Evolutionary conservation across 352 stramenopile species (phyloP).

Genomic region (Aphanomyces euteiches): DNA sequence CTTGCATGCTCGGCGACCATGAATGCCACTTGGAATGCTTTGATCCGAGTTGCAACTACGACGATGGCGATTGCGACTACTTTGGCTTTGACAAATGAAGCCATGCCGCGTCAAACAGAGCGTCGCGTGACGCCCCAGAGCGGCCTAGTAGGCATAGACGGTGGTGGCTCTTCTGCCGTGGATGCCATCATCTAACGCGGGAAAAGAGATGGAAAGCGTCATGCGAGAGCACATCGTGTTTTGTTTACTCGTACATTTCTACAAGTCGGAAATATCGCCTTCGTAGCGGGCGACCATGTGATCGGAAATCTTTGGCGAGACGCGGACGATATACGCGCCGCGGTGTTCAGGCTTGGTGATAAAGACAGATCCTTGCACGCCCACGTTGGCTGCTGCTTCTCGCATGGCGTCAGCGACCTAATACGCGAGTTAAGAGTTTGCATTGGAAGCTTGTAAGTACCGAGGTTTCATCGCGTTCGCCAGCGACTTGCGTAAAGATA

Average conservation of each 20-base stretch:
- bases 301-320: conserved; percentile 90
- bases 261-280: conserved; percentile 77
- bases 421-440: conserved; percentile 21
- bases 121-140: too few relatives aligned
- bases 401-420: conserved; percentile 96
- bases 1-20: conserved; percentile 1
- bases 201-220: too few relatives aligned
- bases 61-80: neutral
- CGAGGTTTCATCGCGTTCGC: conserved; percentile 80
- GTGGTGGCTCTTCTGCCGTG: too few relatives aligned
- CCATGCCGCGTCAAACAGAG: too few relatives aligned
- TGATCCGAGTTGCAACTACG: neutral
- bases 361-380: conserved; percentile 93
- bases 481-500: conserved; percentile 97
- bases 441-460: neutral
- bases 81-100: neutral
- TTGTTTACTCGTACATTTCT: conserved; percentile 19
- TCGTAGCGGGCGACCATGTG: conserved; percentile 76
- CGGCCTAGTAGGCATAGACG: too few relatives aligned
- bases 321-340: conserved; percentile 94
- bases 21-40: neutral
- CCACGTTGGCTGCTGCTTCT: conserved; percentile 82
- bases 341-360: conserved; percentile 96
- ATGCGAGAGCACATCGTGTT: neutral
- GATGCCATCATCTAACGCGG: too few relatives aligned